A percentile compares a stretch with the other conserved stretches of the same genome.
Evolutionary conservation across 2,329 filamentous ascomycete species (phyloP).

Genomic region (Colletotrichum orchidophilum): DNA sequence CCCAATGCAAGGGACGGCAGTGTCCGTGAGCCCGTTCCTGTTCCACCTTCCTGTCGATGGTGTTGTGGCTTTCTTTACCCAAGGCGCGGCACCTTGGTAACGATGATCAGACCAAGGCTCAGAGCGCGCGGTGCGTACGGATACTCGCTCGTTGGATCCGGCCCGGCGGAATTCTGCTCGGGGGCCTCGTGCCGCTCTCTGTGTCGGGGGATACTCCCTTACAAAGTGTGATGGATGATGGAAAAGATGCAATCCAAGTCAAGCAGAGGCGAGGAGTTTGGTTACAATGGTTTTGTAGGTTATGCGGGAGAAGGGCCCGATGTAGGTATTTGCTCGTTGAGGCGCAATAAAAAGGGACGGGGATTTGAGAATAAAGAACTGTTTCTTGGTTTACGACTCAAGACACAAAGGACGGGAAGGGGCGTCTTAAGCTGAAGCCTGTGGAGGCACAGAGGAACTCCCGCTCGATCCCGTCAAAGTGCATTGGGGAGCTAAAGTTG

Average conservation of each 20-base stretch:
- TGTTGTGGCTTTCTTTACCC: not conserved
- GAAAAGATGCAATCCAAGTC: not conserved
- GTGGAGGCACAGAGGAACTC: not conserved
- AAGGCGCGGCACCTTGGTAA: not conserved
- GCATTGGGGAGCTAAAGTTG: not conserved
- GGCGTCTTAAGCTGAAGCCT: not conserved
- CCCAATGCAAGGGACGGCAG: constrained; percentile 1
- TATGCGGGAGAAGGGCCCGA: not conserved
- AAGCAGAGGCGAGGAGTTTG: not conserved
- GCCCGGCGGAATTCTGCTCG: not conserved
- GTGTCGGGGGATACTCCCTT: too few relatives aligned
- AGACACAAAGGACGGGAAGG: not conserved
- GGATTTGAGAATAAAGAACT: not conserved
- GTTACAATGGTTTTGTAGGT: not conserved
- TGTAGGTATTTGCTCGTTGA: not conserved
- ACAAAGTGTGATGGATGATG: not conserved
- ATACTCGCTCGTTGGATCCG: not conserved
- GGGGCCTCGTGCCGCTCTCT: not conserved
- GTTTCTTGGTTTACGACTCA: not conserved
- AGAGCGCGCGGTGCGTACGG: not conserved
- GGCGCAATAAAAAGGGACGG: not conserved
- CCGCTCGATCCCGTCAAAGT: not conserved
- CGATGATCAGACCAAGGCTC: not conserved
- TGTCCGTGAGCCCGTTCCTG: constrained; percentile 1
- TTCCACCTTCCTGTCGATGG: not conserved